These are phyloP conservation scores for Leccinum uliginosum DNA, from an alignment of 768 basidiomycete species.

Conservation along the genomic window DNA sequence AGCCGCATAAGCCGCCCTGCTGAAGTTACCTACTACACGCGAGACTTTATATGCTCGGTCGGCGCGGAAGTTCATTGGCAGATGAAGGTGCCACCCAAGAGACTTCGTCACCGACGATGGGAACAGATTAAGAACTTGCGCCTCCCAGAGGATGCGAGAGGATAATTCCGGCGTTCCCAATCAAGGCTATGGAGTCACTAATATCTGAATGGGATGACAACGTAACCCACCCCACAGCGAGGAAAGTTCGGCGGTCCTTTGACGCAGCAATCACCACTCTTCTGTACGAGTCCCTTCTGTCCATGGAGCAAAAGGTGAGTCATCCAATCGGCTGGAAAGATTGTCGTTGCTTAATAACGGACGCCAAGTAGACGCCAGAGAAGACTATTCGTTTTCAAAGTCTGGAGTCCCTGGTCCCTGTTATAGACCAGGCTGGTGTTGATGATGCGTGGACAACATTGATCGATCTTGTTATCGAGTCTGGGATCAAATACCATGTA, in stretches of 20 bases:
- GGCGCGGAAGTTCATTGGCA: slow-evolving; percentile 4
- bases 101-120: slow-evolving; percentile 1
- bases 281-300: slow-evolving; percentile 62
- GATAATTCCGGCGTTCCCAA: slow-evolving; percentile 56
- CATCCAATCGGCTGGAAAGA: slow-evolving; percentile 59
- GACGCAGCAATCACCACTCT: slow-evolving; percentile 67
- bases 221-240: slow-evolving; percentile 44
- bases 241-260: slow-evolving; percentile 59
- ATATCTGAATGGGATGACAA: slow-evolving; percentile 42
- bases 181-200: slow-evolving; percentile 56
- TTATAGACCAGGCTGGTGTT: slow-evolving; percentile 28
- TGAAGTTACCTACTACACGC: slow-evolving; percentile 55
- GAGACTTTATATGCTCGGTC: slow-evolving; percentile 44
- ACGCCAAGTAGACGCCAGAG: slow-evolving; percentile 46
- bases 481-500: slow-evolving; percentile 61
- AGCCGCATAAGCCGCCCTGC: too few relatives aligned
- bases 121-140: slow-evolving; percentile 30
- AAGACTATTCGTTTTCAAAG: slow-evolving; percentile 66
- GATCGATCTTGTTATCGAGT: slow-evolving; percentile 37
- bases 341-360: slow-evolving; percentile 39
- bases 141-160: slow-evolving; percentile 56
- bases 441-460: slow-evolving; percentile 45
- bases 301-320: slow-evolving; percentile 53
- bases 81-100: background rate
- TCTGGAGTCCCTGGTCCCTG: slow-evolving; percentile 59